phyloP scores from a whole-genome alignment of 768 basidiomycete genomes.

The Tulasnella sp. region DNA sequence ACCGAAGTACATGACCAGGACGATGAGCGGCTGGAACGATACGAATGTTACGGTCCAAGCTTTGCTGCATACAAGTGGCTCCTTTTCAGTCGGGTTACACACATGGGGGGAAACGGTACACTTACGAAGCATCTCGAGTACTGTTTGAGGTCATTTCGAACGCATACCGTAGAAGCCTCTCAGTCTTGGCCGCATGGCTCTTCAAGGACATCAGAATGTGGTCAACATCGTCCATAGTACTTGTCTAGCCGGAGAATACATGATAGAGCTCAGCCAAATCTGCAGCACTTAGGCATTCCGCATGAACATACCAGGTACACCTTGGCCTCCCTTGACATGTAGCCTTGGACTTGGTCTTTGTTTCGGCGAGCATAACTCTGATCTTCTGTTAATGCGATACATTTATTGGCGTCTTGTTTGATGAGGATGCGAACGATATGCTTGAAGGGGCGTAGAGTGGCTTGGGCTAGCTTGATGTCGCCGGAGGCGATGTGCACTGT shows the following conservation, averaged over 20 bases:
- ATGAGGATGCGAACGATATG: not conserved
- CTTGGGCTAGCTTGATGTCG: not conserved
- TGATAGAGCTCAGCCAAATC: too few relatives aligned
- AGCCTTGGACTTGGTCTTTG: not conserved
- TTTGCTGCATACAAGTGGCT: not conserved
- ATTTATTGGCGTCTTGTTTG: not conserved
- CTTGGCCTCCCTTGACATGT: not conserved
- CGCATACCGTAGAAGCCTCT: conserved; percentile 4
- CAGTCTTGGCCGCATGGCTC: not conserved
- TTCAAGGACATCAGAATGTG: not conserved
- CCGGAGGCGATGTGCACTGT: conserved; percentile 15
- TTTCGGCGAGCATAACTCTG: conserved; percentile 1
- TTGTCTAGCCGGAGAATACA: not conserved
- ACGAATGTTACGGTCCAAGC: not conserved
- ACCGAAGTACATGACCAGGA: conserved; percentile 21
- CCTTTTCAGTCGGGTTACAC: too few relatives aligned
- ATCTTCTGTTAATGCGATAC: conserved; percentile 14
- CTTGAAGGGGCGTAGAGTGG: not conserved
- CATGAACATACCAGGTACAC: not conserved
- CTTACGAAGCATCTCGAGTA: not conserved
- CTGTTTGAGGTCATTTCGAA: not conserved
- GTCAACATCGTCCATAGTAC: not conserved
- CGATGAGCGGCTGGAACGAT: not conserved
- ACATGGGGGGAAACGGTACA: not conserved
- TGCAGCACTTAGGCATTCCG: not conserved